Evolutionary conservation across 768 basidiomycete genomes (phyloP).

Genomic region (Hypholoma sublateritium): DNA sequence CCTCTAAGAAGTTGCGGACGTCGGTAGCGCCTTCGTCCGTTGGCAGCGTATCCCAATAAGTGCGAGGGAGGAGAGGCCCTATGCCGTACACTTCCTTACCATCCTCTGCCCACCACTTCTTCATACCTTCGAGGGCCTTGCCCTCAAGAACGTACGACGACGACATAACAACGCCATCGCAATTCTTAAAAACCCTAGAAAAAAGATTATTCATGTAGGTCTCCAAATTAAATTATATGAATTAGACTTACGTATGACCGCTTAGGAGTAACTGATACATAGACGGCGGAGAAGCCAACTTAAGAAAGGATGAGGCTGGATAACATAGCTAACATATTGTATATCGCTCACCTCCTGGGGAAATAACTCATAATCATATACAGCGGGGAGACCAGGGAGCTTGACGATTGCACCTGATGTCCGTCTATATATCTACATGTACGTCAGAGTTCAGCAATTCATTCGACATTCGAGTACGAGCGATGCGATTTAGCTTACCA

Average conservation of each 20-base stretch:
- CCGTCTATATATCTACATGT: background rate
- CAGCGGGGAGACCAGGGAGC: slow-evolving; percentile 9
- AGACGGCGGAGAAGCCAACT: background rate
- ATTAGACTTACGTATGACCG: slow-evolving; percentile 1
- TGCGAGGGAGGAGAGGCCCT: slow-evolving; percentile 11
- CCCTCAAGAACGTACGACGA: background rate
- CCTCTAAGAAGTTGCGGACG: background rate
- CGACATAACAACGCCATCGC: slow-evolving; percentile 6
- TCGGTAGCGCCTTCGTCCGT: background rate
- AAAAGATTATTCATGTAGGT: background rate
- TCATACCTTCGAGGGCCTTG: slow-evolving; percentile 4
- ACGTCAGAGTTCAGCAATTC: background rate
- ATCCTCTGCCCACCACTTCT: slow-evolving; percentile 4
- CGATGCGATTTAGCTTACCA: background rate
- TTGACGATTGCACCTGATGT: background rate
- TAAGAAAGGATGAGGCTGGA: background rate
- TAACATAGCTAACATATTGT: background rate
- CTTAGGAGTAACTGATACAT: background rate
- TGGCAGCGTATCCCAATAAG: background rate
- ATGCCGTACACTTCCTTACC: slow-evolving; percentile 2
- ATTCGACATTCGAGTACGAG: background rate
- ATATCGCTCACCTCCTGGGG: slow-evolving; percentile 11
- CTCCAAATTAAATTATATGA: background rate
- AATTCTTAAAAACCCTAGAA: slow-evolving; percentile 4
- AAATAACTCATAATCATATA: slow-evolving; percentile 16